Base-by-base conservation (phyloP, 108 stramenopile species). In the Epithemia pelagica region DNA sequence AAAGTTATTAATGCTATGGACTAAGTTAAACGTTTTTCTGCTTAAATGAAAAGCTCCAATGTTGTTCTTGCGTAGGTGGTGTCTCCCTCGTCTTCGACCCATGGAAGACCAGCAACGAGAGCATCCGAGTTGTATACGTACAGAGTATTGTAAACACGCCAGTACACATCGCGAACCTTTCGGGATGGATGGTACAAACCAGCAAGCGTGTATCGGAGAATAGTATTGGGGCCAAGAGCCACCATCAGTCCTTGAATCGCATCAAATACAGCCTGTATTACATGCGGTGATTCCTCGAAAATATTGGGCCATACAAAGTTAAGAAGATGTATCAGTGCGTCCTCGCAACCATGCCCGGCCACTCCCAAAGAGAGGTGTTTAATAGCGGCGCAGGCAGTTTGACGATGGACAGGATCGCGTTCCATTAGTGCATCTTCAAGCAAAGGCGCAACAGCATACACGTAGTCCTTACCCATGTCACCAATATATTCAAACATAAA, bases 401-500 rank as follows among this genome's bases (percentile, higher is more conserved):
- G 98, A 21, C 99, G 94, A 77, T 99, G 99, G 2, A 99, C 98
- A 56, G 96, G 78, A 71, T 99, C 99, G 20, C 97, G 90, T 68
- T 98, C 97, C 94, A 94, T 97, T n/a, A 99, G 89, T 25, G 99
- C 97, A 82, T 99, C 97, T 72, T 98, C 96, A 25, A 99, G 77
- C 30, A 99, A 80, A 7, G 99, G 97, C 0, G 91, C 85, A 7
- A 98, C 96, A 29, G 97, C 96, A 74, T 97, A 99, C 69, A 98
- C 95, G 77, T 99, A 99, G 78, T 98, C 99, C 87, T 98, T 98
- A 19, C 91, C 96, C 96, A 98, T 96, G 62, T 95, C 95, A 31
- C 99, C 99, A 72, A 99, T 99, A 83, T 99, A 99, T 82, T 98
- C 95, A 73, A 98, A 99, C 96, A 99, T 96, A 77, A 99, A 99